Evolutionary conservation across 2,329 filamentous ascomycete genomes (phyloP).

Genomic region (Cordyceps militaris): DNA sequence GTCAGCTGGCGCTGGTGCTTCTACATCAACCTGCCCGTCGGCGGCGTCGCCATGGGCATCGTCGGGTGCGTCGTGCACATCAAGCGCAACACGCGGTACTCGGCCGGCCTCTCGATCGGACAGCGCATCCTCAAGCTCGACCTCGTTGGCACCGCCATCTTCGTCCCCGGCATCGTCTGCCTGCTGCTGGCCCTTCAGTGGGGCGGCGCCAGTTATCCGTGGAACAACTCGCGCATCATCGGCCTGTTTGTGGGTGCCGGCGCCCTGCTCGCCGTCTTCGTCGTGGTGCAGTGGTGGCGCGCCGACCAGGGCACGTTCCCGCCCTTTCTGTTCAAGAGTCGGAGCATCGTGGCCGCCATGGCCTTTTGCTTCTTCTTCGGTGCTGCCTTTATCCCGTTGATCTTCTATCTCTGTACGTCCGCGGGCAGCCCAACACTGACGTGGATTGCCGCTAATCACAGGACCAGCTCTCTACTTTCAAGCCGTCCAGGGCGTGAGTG

Average conservation of each 20-base stretch:
- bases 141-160: conserved; percentile 39
- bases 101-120: conserved; percentile 26
- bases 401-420: conserved; percentile 36
- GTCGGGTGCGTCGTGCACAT: conserved; percentile 41
- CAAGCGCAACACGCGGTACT: conserved; percentile 28
- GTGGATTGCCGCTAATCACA: conserved; percentile 48
- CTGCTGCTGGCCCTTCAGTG: conserved; percentile 50
- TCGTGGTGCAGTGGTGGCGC: conserved; percentile 37
- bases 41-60: conserved; percentile 39
- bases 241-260: conserved; percentile 45
- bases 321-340: conserved; percentile 37
- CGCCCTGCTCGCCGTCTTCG: conserved; percentile 39
- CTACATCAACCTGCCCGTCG: conserved; percentile 40
- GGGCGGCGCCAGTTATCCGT: conserved; percentile 46
- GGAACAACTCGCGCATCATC: conserved; percentile 42
- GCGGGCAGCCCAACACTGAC: background rate
- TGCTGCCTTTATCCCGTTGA: conserved; percentile 44
- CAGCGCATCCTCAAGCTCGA: conserved; percentile 40
- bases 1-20: conserved; percentile 49
- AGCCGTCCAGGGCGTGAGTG: conserved; percentile 30
- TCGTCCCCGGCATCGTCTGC: conserved; percentile 45
- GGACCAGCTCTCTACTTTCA: conserved; percentile 33
- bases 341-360: conserved; percentile 34
- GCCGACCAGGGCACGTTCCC: conserved; percentile 39
- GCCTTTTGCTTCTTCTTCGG: conserved; percentile 43